A percentile compares a stretch with the other conserved stretches of the same genome.
Conservation (phyloP, 331 rosid species). For the Arachis monticola region DNA sequence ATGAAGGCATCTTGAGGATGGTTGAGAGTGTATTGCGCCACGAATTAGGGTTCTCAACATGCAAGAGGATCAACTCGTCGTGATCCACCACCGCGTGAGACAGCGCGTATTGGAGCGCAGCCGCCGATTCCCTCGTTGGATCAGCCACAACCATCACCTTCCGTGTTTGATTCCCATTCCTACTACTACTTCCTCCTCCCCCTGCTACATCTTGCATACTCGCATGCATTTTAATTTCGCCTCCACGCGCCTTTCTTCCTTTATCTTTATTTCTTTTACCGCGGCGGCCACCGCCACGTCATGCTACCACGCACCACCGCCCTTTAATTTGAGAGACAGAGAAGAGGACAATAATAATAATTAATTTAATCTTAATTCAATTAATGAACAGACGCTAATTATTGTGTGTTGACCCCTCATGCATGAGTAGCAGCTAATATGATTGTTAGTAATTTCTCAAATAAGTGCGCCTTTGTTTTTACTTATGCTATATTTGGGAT, state of each 20-base stretch:
- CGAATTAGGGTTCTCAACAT: conserved; percentile 55
- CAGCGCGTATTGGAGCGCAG: conserved; percentile 72
- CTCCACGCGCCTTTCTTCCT: too few relatives aligned
- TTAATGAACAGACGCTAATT: too few relatives aligned
- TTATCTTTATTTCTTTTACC: too few relatives aligned
- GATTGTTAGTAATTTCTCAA: conserved; percentile 34
- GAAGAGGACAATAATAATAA: not conserved
- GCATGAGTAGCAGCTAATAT: conserved; percentile 27
- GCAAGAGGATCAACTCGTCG: conserved; percentile 74
- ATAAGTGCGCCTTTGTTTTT: conserved; percentile 2
- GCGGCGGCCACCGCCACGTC: not conserved
- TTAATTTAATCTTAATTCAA: too few relatives aligned
- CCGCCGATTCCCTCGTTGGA: conserved; percentile 73
- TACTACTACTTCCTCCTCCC: not conserved
- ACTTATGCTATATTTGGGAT: conserved; percentile 31
- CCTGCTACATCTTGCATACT: conserved; percentile 33
- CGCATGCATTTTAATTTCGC: not conserved
- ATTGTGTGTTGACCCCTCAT: too few relatives aligned
- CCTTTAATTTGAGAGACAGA: not conserved
- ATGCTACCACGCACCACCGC: not conserved
- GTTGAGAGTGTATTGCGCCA: conserved; percentile 57
- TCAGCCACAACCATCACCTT: conserved; percentile 80
- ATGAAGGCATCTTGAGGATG: conserved; percentile 59
- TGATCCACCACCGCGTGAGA: conserved; percentile 60
- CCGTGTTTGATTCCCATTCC: conserved; percentile 24